Percentiles rank a stretch among this genome's conserved stretches.
phyloP scores from a whole-genome alignment of 2,329 filamentous ascomycete species.

The Microsporum audouinii region DNA sequence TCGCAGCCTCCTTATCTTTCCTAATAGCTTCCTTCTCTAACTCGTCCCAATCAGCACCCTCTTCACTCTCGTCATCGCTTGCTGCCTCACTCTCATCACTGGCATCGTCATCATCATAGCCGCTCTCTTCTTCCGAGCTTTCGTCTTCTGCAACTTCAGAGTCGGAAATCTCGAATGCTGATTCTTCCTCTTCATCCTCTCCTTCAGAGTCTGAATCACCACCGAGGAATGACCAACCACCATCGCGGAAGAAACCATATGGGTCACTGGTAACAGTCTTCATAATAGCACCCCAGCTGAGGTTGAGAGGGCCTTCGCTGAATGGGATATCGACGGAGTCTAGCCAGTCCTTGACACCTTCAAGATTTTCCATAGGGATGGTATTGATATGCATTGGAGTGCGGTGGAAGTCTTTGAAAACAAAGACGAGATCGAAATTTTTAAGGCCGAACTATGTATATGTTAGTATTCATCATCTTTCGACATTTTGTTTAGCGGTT shows the following conservation, averaged over 20 bases:
- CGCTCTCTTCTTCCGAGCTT: slow-evolving; percentile 75
- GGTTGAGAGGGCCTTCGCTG: slow-evolving; percentile 86
- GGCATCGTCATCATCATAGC: slow-evolving; percentile 87
- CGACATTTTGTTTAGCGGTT: slow-evolving; percentile 16
- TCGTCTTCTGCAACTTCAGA: slow-evolving; percentile 63
- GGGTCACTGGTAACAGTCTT: slow-evolving; percentile 93
- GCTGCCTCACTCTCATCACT: slow-evolving; percentile 62
- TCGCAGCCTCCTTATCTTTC: slow-evolving; percentile 45
- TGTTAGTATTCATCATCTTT: slow-evolving; percentile 2
- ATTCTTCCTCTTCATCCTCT: slow-evolving; percentile 73
- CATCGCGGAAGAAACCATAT: slow-evolving; percentile 88
- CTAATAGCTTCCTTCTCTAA: slow-evolving; percentile 71
- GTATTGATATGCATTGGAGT: slow-evolving; percentile 91
- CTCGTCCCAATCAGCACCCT: slow-evolving; percentile 88
- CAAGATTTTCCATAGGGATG: slow-evolving; percentile 87
- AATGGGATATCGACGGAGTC: slow-evolving; percentile 92
- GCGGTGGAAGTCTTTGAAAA: slow-evolving; percentile 95
- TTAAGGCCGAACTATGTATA: slow-evolving; percentile 69
- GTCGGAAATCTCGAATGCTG: slow-evolving; percentile 81
- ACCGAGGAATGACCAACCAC: slow-evolving; percentile 87
- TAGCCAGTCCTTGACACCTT: slow-evolving; percentile 94
- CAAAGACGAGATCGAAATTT: slow-evolving; percentile 97
- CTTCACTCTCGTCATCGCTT: slow-evolving; percentile 51
- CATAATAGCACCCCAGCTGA: slow-evolving; percentile 99
- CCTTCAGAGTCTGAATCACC: slow-evolving; percentile 80